Conservation (phyloP, 2,329 filamentous ascomycete genomes). For the Pseudogymnoascus sp. region DNA sequence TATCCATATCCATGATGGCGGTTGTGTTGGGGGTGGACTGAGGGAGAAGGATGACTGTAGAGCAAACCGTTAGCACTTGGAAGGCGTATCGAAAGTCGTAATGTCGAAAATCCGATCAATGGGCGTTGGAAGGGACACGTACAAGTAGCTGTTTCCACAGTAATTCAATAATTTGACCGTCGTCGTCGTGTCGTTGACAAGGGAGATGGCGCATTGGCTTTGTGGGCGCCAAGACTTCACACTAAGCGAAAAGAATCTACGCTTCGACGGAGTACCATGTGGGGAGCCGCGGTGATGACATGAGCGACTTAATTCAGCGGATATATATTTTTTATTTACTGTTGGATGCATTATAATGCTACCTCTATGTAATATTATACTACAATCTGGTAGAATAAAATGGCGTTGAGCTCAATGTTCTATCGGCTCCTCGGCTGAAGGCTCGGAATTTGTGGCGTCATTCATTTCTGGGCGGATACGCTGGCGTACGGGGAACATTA, state of each 20-base stretch:
- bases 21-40: conserved; percentile 24
- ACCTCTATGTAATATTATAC: neutral
- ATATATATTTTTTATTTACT: neutral
- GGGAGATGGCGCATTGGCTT: conserved; percentile 13
- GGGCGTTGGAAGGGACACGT: conserved; percentile 10
- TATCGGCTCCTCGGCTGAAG: neutral
- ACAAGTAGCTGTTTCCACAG: conserved; percentile 10
- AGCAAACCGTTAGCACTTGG: conserved; percentile 11
- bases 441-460: neutral
- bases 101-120: conserved; percentile 6
- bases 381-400: neutral
- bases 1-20: conserved; percentile 55
- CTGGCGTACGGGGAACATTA: neutral
- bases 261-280: conserved; percentile 1
- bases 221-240: conserved; percentile 22
- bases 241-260: conserved; percentile 16
- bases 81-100: conserved; percentile 11
- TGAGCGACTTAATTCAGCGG: neutral
- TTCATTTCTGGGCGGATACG: neutral
- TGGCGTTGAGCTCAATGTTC: neutral
- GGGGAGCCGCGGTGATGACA: conserved; percentile 6
- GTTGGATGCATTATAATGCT: neutral
- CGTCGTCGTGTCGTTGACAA: conserved; percentile 13
- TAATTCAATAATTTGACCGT: conserved; percentile 16
- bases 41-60: conserved; percentile 15